Conservation (phyloP, 768 basidiomycete species). For the Podaxis carcinomalis region DNA sequence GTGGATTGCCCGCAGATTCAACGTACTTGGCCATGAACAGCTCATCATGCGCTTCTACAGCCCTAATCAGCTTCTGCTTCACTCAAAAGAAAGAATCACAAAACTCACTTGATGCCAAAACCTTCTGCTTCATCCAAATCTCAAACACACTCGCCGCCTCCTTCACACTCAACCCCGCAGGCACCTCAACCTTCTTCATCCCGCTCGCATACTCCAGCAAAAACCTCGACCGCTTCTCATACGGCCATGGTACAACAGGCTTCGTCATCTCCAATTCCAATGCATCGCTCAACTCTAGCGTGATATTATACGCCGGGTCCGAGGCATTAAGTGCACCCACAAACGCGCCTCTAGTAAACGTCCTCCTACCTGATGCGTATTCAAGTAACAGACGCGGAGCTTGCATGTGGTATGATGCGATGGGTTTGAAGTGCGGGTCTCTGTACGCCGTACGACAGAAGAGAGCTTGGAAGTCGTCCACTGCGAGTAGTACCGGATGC, state of each 20-base stretch:
- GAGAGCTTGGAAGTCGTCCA: slow-evolving; percentile 86
- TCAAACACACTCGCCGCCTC: slow-evolving; percentile 80
- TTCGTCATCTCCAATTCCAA: slow-evolving; percentile 43
- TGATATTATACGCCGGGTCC: slow-evolving; percentile 52
- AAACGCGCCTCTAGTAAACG: slow-evolving; percentile 65
- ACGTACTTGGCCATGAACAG: slow-evolving; percentile 75
- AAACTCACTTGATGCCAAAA: neutral
- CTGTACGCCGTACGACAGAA: slow-evolving; percentile 67
- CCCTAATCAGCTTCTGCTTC: no score
- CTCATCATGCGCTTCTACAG: slow-evolving; percentile 49
- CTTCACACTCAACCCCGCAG: slow-evolving; percentile 36
- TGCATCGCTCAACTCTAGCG: slow-evolving; percentile 62
- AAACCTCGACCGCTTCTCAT: slow-evolving; percentile 46
- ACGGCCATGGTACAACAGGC: slow-evolving; percentile 29
- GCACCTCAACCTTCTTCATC: neutral
- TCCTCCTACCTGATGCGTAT: slow-evolving; percentile 64
- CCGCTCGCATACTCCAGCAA: slow-evolving; percentile 45
- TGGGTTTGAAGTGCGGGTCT: slow-evolving; percentile 62
- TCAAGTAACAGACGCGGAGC: slow-evolving; percentile 76
- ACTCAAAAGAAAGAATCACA: no score
- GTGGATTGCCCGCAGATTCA: slow-evolving; percentile 73
- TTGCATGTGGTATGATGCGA: slow-evolving; percentile 76
- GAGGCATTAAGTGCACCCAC: slow-evolving; percentile 66
- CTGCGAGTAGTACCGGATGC: slow-evolving; percentile 73
- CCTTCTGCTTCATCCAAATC: slow-evolving; percentile 22